Evolutionary conservation across 768 basidiomycete genomes (phyloP), one percentile per base, ranked within the genome.

Genomic region (Mycena sanguinolenta): DNA sequence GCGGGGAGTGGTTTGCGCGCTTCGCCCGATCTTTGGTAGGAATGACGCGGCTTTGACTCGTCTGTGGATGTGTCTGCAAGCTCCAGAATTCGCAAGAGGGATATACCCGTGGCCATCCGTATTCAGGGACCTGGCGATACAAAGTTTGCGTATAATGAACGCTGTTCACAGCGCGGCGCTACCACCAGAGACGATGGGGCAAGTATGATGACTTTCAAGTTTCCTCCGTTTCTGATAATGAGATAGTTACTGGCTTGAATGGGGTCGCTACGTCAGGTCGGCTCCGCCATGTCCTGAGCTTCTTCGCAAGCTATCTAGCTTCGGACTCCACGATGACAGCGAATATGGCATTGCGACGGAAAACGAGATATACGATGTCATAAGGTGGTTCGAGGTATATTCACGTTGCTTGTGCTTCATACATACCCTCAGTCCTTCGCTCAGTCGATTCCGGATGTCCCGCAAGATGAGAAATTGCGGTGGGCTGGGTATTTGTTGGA

Each of bases 341-440:
- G 32, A 55, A 30, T 44, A 50, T 27, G 63, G 63, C 4, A 30
- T 73, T 12, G 34, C 59, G 27, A 44, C 55, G 0, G 64, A 59
- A 50, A 69, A 27, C 55, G 72, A 73, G 23, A 38, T 73, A 12
- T 53, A 73, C 39, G 68, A 73, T 32, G 72, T 73, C 3, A n/a
- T 73, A 50, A 69, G 60, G 58, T 73, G 72, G 72, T 30, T 73
- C 21, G 55, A 73, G 58, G 72, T 72, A 39, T 23, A 67, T 61
- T 28, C 55, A 19, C 23, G 19, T 16, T 34, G 30, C 3, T 23
- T 44, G 3, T 30, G 27, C 8, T 13, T 58, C 36, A 54, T 39
- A 44, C 49, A 55, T 4, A 59, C 27, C 17, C 14, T 28, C 13
- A n/a, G n/a, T n/a, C 9, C 30, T 10, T 10, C 32, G 32, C 32